These are phyloP conservation scores for Cyberlindnera saturnus DNA, from an alignment of 805 yeast genomes.

Conservation along the genomic window DNA sequence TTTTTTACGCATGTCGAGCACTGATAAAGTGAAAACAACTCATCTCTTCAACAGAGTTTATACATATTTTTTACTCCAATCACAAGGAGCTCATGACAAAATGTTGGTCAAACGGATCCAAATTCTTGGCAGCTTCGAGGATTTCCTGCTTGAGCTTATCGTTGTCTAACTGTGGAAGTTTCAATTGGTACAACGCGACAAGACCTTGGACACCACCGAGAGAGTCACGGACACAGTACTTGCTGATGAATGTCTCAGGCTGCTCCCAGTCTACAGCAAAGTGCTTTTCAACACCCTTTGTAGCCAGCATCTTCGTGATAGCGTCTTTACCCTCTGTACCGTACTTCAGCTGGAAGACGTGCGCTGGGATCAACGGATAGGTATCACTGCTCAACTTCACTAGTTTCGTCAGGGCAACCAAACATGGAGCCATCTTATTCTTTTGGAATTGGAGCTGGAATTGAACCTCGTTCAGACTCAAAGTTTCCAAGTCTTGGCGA, in stretches of 20 bases:
- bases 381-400: conserved; percentile 15
- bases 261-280: conserved; percentile 15
- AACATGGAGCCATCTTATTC: conserved; percentile 21
- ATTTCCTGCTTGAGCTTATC: conserved; percentile 11
- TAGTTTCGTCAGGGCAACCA: conserved; percentile 17
- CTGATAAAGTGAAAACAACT: too few relatives aligned
- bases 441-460: conserved; percentile 18
- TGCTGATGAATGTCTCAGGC: conserved; percentile 8
- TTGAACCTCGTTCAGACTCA: conserved; percentile 20
- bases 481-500: conserved; percentile 39
- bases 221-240: conserved; percentile 7
- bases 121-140: conserved; percentile 4
- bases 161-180: conserved; percentile 14
- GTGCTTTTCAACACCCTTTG: conserved; percentile 21
- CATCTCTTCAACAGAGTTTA: too few relatives aligned
- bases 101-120: conserved; percentile 19
- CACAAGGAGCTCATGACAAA: conserved; percentile 8
- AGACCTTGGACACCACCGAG: conserved; percentile 13
- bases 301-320: conserved; percentile 19
- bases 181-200: conserved; percentile 11
- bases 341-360: conserved; percentile 17
- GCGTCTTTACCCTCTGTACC: conserved; percentile 13
- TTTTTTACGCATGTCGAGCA: too few relatives aligned
- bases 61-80: not conserved
- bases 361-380: conserved; percentile 15